Base-by-base conservation (phyloP, 768 basidiomycete genomes). In the Mycena latifolia region DNA sequence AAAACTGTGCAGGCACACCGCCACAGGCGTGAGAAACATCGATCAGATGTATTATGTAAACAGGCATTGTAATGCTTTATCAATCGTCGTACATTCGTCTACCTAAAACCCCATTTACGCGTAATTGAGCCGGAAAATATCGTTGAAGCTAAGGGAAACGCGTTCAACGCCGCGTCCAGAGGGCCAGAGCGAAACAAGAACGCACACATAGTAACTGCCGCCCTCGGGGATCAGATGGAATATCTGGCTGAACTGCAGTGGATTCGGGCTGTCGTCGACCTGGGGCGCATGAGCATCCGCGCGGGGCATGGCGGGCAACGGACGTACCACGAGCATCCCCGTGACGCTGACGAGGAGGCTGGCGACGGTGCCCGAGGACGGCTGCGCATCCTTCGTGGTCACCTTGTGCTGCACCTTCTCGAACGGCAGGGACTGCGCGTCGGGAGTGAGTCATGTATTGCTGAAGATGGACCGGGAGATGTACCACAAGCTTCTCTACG, bases 111-210 rank as follows among this genome's bases (percentile, higher is more conserved):
- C n/a, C n/a, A n/a, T 43, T 75, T 76, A 82, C 70, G 88, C 91
- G 75, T 88, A 86, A 81, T 94, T 94, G 79, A 95, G 90, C 69
- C 94, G 92, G 92, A 98, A 97, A 66, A 96, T 89, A 76, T 96
- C 94, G 78, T 97, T 97, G 74, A 85, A 81, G 61, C 93, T 94
- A 69, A 1, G 31, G 28, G 50, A 41, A 55, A 67, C 28, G 58
- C 65, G 25, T 20, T 31, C 33, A 22, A 6, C 56, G 14, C 17
- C 17, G 20, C 33, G 51, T 41, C 45, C 10, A 43, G 20, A 10
- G 41, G 2, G 11, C 3, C 24, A 5, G 22, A 46, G 17, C 4
- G 3, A 25, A 41, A 14, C 41, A 50, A 62, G 47, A 15, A 82
- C 93, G 51, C 79, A 96, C 95, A 99, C 93, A 76, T 91, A 98